Evolutionary conservation across 176 grass and related monocot species (phyloP).

Genomic region (Oryza glumipatula): DNA sequence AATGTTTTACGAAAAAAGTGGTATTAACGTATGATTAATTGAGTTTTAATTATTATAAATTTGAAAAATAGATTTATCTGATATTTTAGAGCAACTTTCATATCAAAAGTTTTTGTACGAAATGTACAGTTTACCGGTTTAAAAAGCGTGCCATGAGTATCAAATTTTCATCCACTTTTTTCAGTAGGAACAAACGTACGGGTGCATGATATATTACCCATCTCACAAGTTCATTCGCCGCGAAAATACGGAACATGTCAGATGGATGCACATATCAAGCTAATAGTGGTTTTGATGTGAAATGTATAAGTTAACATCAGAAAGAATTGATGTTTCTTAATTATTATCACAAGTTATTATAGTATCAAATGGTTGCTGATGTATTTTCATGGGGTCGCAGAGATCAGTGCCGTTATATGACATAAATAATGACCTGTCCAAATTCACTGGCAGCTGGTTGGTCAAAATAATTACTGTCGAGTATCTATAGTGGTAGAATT

Average conservation of each 20-base stretch:
- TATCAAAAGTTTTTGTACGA: too few relatives aligned
- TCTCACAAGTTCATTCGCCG: not conserved
- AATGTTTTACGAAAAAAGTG: too few relatives aligned
- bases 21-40: too few relatives aligned
- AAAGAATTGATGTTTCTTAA: not conserved
- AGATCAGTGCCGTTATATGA: not conserved
- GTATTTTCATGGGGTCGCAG: not conserved
- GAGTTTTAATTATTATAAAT: too few relatives aligned
- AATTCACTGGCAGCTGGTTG: conserved; percentile 9
- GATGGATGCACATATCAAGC: not conserved
- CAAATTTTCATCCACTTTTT: too few relatives aligned
- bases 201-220: not conserved
- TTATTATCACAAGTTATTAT: not conserved
- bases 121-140: too few relatives aligned
- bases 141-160: too few relatives aligned
- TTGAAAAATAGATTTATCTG: too few relatives aligned
- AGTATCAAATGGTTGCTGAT: not conserved
- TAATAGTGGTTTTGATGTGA: not conserved
- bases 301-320: not conserved
- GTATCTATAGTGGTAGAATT: conserved; percentile 29
- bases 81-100: too few relatives aligned
- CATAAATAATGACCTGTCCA: conserved; percentile 16
- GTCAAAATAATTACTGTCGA: conserved; percentile 21
- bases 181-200: too few relatives aligned
- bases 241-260: not conserved